A percentile compares a stretch with the other conserved stretches of the same genome.
Evolutionary conservation across 768 basidiomycete genomes (phyloP).

Genomic region (Lactarius hengduanensis): DNA sequence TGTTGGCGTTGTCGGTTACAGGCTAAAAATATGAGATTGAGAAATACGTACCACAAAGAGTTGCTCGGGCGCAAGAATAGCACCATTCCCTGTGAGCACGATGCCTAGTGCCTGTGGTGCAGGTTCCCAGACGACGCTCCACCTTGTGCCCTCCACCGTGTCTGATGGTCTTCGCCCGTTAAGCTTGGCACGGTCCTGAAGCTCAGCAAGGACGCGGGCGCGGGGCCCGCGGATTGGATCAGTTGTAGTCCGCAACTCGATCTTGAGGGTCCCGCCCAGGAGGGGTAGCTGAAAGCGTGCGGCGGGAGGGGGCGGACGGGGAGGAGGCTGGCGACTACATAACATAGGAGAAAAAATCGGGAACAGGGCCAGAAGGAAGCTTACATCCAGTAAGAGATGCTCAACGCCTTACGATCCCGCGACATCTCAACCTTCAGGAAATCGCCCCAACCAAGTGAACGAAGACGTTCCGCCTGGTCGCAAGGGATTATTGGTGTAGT

Average conservation of each 20-base stretch:
- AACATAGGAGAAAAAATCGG: constrained; percentile 8
- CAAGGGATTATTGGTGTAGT: constrained; percentile 13
- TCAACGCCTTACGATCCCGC: constrained; percentile 63
- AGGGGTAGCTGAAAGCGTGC: constrained; percentile 49
- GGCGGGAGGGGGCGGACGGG: constrained; percentile 34
- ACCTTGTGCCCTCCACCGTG: constrained; percentile 65
- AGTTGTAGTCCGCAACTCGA: constrained; percentile 62
- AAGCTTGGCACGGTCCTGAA: constrained; percentile 65
- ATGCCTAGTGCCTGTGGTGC: constrained; percentile 65
- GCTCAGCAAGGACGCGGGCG: constrained; percentile 53
- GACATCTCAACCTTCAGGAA: constrained; percentile 70
- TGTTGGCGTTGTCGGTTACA: constrained; percentile 28
- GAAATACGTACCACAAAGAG: constrained; percentile 55
- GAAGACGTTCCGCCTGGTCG: constrained; percentile 64
- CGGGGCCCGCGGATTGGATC: constrained; percentile 55
- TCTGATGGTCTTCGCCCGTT: constrained; percentile 59
- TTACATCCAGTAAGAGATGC: constrained; percentile 87
- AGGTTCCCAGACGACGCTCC: constrained; percentile 79
- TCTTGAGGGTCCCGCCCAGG: constrained; percentile 69
- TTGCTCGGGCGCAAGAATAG: constrained; percentile 41
- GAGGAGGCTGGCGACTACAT: constrained; percentile 40
- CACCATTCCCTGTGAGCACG: constrained; percentile 49
- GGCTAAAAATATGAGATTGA: background rate
- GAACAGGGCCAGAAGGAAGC: constrained; percentile 20
- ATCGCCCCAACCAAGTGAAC: constrained; percentile 84